phyloP scores from a whole-genome alignment of 768 basidiomycete genomes.

The Leccinum subtestaceum region DNA sequence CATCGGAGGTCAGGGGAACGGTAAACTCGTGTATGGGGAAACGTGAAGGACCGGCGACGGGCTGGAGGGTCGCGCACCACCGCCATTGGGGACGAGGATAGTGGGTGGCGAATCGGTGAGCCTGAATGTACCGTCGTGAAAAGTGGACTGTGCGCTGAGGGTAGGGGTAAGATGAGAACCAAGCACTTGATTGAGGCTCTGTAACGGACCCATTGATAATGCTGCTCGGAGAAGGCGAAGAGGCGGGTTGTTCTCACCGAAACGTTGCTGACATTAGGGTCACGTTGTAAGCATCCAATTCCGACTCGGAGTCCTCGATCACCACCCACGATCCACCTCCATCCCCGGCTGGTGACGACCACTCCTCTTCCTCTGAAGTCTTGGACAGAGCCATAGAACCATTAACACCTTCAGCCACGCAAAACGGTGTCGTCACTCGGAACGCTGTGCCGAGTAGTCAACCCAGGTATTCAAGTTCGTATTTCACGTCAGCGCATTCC shows the following conservation, averaged over 20 bases:
- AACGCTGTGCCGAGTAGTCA: constrained; percentile 51
- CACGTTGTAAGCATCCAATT: constrained; percentile 49
- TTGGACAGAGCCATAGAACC: constrained; percentile 31
- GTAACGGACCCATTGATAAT: constrained; percentile 25
- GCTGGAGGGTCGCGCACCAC: constrained; percentile 25
- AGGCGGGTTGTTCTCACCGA: constrained; percentile 45
- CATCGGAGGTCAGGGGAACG: constrained; percentile 29
- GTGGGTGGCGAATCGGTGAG: constrained; percentile 33
- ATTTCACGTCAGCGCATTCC: constrained; percentile 38
- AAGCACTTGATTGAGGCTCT: constrained; percentile 62
- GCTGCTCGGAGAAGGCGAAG: constrained; percentile 21
- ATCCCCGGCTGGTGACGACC: not conserved
- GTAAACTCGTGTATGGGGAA: constrained; percentile 35
- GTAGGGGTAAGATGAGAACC: constrained; percentile 48
- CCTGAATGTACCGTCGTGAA: constrained; percentile 30
- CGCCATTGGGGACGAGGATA: constrained; percentile 29
- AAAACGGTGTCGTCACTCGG: constrained; percentile 57
- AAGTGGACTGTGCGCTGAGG: constrained; percentile 31
- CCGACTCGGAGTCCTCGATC: constrained; percentile 29
- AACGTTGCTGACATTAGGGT: constrained; percentile 54
- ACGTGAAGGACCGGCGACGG: constrained; percentile 28
- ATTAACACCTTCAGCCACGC: constrained; percentile 33
- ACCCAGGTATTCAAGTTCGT: constrained; percentile 43
- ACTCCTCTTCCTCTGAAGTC: constrained; percentile 20
- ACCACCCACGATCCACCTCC: constrained; percentile 9